Evolutionary conservation across 495 filamentous ascomycete genomes (phyloP).

Genomic region (Opeltia flavorubescens): DNA sequence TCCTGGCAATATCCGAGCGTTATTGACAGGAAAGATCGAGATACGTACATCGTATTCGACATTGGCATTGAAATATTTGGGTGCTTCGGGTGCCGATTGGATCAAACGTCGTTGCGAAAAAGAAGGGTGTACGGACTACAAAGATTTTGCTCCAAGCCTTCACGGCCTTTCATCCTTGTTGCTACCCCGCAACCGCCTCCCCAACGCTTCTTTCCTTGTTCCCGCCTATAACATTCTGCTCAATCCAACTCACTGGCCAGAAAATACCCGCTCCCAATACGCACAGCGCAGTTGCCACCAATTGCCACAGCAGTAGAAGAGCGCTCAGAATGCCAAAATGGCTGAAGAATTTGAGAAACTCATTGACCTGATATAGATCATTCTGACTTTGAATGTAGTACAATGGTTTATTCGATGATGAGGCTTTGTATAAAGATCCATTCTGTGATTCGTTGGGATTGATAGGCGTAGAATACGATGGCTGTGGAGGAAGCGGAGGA

Average conservation of each 20-base stretch:
- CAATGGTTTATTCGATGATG: slow-evolving; percentile 5
- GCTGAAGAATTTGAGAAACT: slow-evolving; percentile 56
- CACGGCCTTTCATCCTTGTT: too few species aligned
- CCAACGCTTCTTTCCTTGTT: slow-evolving; percentile 5
- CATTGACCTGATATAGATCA: slow-evolving; percentile 68
- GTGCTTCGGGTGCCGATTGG: too few species aligned
- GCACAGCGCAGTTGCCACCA: slow-evolving; percentile 47
- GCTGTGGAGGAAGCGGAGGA: neutral
- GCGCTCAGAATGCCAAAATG: slow-evolving; percentile 13
- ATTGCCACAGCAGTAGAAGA: slow-evolving; percentile 40
- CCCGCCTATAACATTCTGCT: slow-evolving; percentile 23
- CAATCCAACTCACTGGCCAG: slow-evolving; percentile 39
- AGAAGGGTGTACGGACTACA: too few species aligned
- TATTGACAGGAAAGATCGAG: too few species aligned
- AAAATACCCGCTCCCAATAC: slow-evolving; percentile 37
- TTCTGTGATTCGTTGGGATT: neutral
- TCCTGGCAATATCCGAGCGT: too few species aligned
- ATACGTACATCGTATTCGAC: too few species aligned
- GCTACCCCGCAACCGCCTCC: slow-evolving; percentile 6
- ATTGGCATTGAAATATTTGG: too few species aligned
- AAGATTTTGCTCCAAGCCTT: too few species aligned
- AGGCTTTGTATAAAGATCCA: neutral
- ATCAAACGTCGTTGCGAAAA: too few species aligned
- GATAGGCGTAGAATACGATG: neutral
- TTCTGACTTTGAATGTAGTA: slow-evolving; percentile 67